Base-by-base conservation (phyloP, 805 yeast genomes). In the Suhomyces pyralidae region DNA sequence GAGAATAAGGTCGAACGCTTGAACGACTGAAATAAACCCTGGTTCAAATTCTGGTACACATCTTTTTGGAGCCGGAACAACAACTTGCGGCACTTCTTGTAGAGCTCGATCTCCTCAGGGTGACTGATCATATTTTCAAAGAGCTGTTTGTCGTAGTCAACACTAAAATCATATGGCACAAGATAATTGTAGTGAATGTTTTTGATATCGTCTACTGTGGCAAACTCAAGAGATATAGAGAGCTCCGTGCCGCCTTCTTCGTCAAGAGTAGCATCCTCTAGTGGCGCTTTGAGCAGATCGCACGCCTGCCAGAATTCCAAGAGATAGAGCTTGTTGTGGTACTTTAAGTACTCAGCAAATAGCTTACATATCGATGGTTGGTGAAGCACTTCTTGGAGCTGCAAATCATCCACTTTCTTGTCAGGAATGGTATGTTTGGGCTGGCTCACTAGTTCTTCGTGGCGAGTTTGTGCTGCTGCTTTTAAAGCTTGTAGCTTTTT, bases 221-320 rank as follows among this genome's bases (percentile, higher is more conserved):
- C 66, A 48, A 78, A 69, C 51, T 77, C 81, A 12, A 73, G 59
- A 1, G 74, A 70, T 5, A 76, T 54, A 0, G 74, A 61, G 54
- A 79, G 63, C 38, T 58, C 67, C 47, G 66, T 63, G 20, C 60
- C 63, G 3, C 65, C 68, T 44, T 63, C 62, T 20, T 69, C 64
- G 42, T 69, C 70, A 5, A 62, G 51, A 22, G 61, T 51, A 20
- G 62, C 42, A 52, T 80, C 87, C 55, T 84, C 89, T 15, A 91
- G 66, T 0, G 97, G 96, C 47, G 87, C 87, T 59, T 83, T 82
- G 38, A 89, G 77, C 0, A 80, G 74, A 55, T 89, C 87, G 2
- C 90, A 85, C 2, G 81, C 78, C 4, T 80, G 64, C 90, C 91
- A 88, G 55, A 82, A 83, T 44, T 84, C 84, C 3, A 90, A 61